phyloP scores from a whole-genome alignment of 1,284 basidiomycete genomes.

The Melampsora occidentalis region DNA sequence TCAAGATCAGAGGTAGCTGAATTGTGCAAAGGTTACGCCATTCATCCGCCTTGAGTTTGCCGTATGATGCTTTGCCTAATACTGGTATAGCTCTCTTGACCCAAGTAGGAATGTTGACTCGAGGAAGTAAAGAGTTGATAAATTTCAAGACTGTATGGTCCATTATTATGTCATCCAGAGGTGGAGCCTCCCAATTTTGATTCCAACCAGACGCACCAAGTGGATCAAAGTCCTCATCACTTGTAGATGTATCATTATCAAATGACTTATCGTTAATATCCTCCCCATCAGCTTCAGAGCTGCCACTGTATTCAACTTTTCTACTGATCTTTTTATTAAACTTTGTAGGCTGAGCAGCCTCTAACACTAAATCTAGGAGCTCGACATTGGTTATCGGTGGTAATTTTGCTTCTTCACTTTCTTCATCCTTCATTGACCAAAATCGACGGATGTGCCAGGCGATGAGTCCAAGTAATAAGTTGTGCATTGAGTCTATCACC shows the following conservation, averaged over 20 bases:
- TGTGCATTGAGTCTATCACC: too few species aligned
- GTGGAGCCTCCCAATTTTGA: conserved; percentile 8
- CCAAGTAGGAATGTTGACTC: conserved; percentile 19
- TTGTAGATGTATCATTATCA: not conserved
- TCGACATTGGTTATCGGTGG: too few species aligned
- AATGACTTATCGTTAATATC: too few species aligned
- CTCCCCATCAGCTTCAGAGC: too few species aligned
- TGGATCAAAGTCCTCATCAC: not conserved
- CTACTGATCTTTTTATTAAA: too few species aligned
- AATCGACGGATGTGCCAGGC: too few species aligned
- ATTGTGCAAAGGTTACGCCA: conserved; percentile 25
- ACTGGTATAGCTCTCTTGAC: conserved; percentile 27
- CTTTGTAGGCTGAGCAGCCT: too few species aligned
- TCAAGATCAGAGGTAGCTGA: conserved; percentile 21
- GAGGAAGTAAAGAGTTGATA: conserved; percentile 8
- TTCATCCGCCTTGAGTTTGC: conserved; percentile 20
- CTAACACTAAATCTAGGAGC: too few species aligned
- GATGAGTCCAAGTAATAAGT: too few species aligned
- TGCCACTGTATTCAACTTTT: too few species aligned
- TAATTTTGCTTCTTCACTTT: too few species aligned
- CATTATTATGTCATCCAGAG: not conserved
- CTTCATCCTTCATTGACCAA: too few species aligned
- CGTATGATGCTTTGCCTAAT: conserved; percentile 36
- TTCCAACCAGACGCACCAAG: conserved; percentile 17
- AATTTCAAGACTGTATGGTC: not conserved